These are phyloP conservation scores for Bathelium albidoporum DNA, from an alignment of 495 filamentous ascomycete genomes.

Conservation along the genomic window DNA sequence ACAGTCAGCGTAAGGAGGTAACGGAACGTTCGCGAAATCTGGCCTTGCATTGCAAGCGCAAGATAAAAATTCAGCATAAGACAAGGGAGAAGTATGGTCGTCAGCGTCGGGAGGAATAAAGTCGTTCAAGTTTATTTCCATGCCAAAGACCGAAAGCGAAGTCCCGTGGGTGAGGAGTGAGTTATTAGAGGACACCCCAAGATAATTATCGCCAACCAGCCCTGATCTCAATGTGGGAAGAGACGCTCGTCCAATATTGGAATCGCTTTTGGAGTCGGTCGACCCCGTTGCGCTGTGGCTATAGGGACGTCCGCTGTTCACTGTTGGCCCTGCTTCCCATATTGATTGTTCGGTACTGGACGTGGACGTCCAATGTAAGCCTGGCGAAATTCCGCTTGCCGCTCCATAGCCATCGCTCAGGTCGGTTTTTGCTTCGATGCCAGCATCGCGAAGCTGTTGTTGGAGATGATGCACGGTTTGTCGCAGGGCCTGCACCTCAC, in stretches of 20 bases:
- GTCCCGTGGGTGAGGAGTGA: slow-evolving; percentile 62
- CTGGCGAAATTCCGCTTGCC: background rate
- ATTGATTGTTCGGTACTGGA: background rate
- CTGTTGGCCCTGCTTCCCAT: slow-evolving; percentile 5
- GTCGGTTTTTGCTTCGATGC: slow-evolving; percentile 20
- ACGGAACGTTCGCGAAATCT: slow-evolving; percentile 8
- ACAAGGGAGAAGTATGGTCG: slow-evolving; percentile 51
- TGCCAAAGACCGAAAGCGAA: slow-evolving; percentile 60
- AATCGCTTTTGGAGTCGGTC: slow-evolving; percentile 19
- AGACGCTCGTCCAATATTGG: slow-evolving; percentile 20
- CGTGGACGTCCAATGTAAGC: background rate
- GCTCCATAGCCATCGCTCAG: background rate
- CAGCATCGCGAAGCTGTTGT: slow-evolving; percentile 28
- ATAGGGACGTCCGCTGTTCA: background rate
- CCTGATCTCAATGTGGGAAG: slow-evolving; percentile 43
- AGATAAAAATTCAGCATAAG: slow-evolving; percentile 55
- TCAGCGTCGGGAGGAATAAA: slow-evolving; percentile 56
- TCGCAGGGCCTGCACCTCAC: slow-evolving; percentile 34
- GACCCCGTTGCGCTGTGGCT: background rate
- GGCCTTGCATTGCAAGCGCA: slow-evolving; percentile 32
- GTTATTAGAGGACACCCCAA: slow-evolving; percentile 59
- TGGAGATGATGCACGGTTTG: slow-evolving; percentile 26
- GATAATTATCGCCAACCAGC: slow-evolving; percentile 54
- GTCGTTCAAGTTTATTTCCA: slow-evolving; percentile 65
- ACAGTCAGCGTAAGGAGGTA: slow-evolving; percentile 34